Evolutionary conservation across 257 asterid genomes (phyloP), one percentile per base, ranked within the genome.

Genomic region (Nicotiana tomentosiformis): DNA sequence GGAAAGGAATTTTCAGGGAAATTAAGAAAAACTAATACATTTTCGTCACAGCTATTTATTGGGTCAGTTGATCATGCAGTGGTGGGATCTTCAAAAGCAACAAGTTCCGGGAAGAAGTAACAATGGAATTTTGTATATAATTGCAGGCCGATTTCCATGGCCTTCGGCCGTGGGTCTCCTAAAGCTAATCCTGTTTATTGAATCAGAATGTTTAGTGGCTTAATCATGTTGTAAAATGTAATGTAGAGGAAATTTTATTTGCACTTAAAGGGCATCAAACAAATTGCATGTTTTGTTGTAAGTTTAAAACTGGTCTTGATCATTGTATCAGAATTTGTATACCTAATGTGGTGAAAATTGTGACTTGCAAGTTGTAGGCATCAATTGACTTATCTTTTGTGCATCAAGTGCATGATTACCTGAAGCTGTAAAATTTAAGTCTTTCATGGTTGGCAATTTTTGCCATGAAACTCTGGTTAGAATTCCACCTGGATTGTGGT

Each of bases 1-100:
- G 89, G 90, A 12, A 86, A 89, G 69, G 98, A 95, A 6, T 92
- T 86, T 82, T 93, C 96, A 0, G 99, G 97, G 15, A 96, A 91
- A 84, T 58, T 86, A 82, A 91, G 85, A 85, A 96, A 89, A 88
- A 86, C 87, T 79, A 89, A 90, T 43, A 86, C 97, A 5, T 92
- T 87, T 85, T 87, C 95, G 10, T 90, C 98, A 1, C 93, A 88
- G 89, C 80, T 88, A 43, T 90, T 84, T 55, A 43, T 83, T 43
- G 97, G 95, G 37, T 85, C 93, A 1, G 88, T 72, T 11, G 96
- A 91, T 30, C 91, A 83, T 39, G 94, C 92, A 26, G 87, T 84
- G 20, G 91, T 88, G 29, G 93, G 93, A 69, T 88, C 98, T 43
- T 91, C 97, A 5, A 87, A 86, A 81, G 78, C 87, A n/a, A 51